phyloP scores from a whole-genome alignment of 768 basidiomycete species.

The Chalciporus pseudorubinellus region DNA sequence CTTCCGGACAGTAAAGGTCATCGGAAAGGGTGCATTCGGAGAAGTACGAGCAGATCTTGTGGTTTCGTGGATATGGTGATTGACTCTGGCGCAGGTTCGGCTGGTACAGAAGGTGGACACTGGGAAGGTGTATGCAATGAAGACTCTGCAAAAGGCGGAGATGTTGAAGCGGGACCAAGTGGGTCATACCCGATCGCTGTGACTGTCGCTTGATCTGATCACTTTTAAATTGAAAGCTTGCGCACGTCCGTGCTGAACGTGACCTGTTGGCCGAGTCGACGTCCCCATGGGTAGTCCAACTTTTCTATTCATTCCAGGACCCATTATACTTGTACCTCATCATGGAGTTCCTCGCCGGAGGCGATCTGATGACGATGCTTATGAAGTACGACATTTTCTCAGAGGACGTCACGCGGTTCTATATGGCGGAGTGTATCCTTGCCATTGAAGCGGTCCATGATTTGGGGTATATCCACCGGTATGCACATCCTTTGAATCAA shows the following conservation, averaged over 20 bases:
- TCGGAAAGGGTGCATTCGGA: slow-evolving; percentile 98
- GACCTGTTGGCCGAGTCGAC: slow-evolving; percentile 96
- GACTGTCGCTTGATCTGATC: slow-evolving; percentile 2
- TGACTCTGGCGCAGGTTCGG: slow-evolving; percentile 58
- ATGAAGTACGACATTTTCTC: slow-evolving; percentile 99
- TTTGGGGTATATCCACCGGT: slow-evolving; percentile 99
- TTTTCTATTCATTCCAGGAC: slow-evolving; percentile 99
- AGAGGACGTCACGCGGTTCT: slow-evolving; percentile 97
- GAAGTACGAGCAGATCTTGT: slow-evolving; percentile 56
- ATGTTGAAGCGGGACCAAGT: slow-evolving; percentile 99
- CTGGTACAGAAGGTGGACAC: slow-evolving; percentile 97
- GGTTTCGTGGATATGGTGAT: slow-evolving; percentile 1
- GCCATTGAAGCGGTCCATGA: slow-evolving; percentile 98
- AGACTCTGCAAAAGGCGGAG: slow-evolving; percentile 95
- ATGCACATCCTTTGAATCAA: slow-evolving; percentile 23
- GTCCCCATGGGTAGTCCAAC: slow-evolving; percentile 94
- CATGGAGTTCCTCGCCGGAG: slow-evolving; percentile 90
- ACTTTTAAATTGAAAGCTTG: slow-evolving; percentile 55
- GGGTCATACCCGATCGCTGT: slow-evolving; percentile 19
- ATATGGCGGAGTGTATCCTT: slow-evolving; percentile 97
- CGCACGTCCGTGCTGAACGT: slow-evolving; percentile 95
- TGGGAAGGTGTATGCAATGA: slow-evolving; percentile 99
- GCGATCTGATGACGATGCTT: slow-evolving; percentile 99
- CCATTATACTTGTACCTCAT: slow-evolving; percentile 93
- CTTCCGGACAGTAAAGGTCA: slow-evolving; percentile 96